Base-by-base conservation (phyloP, 306 rosid species). In the Carpinus viminea region DNA sequence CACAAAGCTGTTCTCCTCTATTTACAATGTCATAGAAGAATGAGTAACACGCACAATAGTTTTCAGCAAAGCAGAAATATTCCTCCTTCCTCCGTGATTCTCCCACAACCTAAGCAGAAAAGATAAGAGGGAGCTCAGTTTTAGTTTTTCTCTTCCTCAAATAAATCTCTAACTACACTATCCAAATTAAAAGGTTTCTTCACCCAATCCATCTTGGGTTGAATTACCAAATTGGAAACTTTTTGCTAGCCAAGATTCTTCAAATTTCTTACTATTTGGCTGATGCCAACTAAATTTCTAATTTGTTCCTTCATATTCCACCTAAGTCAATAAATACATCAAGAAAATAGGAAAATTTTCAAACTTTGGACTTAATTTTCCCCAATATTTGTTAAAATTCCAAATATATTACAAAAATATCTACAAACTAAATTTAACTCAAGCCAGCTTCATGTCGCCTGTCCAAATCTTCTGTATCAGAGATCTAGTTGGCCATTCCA, bases 1-100 rank as follows among this genome's bases (percentile, higher is more conserved):
- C 98, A 82, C 93, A 92, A 55, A 94, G 95, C 55, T 92, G 98
- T 65, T 94, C 97, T 77, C 92, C 92, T 86, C 93, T 89, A 82
- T 90, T 94, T 18, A 92, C 92, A 78, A 86, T 87, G 75, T 91
- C 97, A 59, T 87, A 92, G 89, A 89, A 92, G 92, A 94, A 94
- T n/a, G 97, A 91, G 83, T 89, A 89, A 74, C 97, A 94, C 28
- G 87, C 90, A 43, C 98, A 94, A 48, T 83, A 94, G 80, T 86
- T 86, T 72, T 89, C 91, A 36, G 97, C 84, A 79, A 94, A 92
- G 80, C 97, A 91, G 26, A 89, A 80, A 82, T 91, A 92, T 76
- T 87, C 90, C 80, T 94, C 98, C 87, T 92, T 92, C 73, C 89
- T 91, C 53, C 83, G 55, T 64, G 97, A 94, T 84, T 94, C 98